A percentile compares a stretch with the other conserved stretches of the same genome.
phyloP scores from a whole-genome alignment of 495 filamentous ascomycete species.

The Hypoxylon cercidicola region DNA sequence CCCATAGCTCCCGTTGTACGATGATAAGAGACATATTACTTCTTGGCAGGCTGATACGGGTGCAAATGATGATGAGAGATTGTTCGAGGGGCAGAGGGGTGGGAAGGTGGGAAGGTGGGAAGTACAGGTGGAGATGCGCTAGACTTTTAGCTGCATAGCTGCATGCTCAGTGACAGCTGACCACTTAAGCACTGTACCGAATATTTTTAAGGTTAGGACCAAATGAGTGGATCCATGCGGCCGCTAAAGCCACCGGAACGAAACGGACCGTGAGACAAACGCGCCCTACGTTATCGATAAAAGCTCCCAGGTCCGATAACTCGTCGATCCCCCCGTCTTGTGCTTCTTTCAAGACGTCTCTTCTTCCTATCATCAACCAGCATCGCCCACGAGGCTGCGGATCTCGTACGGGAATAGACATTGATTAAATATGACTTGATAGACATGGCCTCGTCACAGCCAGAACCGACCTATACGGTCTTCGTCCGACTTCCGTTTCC shows the following conservation, averaged over 20 bases:
- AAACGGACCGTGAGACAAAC: constrained; percentile 26
- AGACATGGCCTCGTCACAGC: constrained; percentile 38
- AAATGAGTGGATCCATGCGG: no score
- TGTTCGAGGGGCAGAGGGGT: no score
- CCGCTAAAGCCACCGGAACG: no score
- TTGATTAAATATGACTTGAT: constrained; percentile 36
- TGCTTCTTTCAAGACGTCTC: neutral
- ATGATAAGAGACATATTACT: constrained; percentile 24
- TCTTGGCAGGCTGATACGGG: constrained; percentile 4
- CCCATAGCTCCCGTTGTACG: neutral
- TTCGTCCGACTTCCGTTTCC: constrained; percentile 90
- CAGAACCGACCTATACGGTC: constrained; percentile 71
- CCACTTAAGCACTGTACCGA: no score
- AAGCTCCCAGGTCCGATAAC: constrained; percentile 26
- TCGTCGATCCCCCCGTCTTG: constrained; percentile 8
- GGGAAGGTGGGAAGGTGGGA: no score
- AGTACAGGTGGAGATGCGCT: no score
- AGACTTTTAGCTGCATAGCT: no score
- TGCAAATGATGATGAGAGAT: no score
- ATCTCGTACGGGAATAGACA: constrained; percentile 24
- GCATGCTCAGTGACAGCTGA: no score
- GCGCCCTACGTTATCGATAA: constrained; percentile 41
- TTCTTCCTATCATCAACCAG: constrained; percentile 30
- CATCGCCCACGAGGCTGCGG: constrained; percentile 8
- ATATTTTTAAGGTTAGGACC: no score